Evolutionary conservation across 2,329 filamentous ascomycete species (phyloP).

Genomic region (Rhinocladiella mackenziei): DNA sequence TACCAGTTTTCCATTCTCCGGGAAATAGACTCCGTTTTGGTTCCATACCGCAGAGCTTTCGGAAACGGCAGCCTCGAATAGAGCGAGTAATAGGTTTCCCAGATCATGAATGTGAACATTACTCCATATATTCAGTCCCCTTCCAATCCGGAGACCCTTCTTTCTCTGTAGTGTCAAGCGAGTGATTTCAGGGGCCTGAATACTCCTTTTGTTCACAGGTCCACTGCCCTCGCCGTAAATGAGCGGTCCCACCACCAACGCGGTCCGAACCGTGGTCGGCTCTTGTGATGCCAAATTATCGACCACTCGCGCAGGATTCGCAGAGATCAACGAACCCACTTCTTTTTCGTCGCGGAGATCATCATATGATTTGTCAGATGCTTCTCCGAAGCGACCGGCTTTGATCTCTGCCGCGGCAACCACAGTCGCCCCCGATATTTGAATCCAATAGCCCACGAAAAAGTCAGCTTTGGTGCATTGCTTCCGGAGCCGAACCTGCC

Average conservation of each 20-base stretch:
- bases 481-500: background rate
- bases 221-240: conserved; percentile 54
- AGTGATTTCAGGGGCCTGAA: conserved; percentile 48
- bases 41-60: conserved; percentile 24
- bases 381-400: conserved; percentile 33
- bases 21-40: background rate
- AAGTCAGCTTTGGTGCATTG: background rate
- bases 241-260: conserved; percentile 49
- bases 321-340: conserved; percentile 8
- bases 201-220: conserved; percentile 47
- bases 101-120: conserved; percentile 50
- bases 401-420: conserved; percentile 37
- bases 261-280: conserved; percentile 37
- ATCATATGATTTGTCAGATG: conserved; percentile 34
- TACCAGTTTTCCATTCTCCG: conserved; percentile 29
- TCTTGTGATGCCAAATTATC: conserved; percentile 39
- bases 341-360: conserved; percentile 34
- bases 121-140: conserved; percentile 50
- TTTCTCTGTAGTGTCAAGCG: conserved; percentile 42
- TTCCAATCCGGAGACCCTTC: conserved; percentile 44
- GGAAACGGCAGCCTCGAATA: conserved; percentile 1
- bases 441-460: conserved; percentile 29
- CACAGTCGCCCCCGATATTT: conserved; percentile 40
- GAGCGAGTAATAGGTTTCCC: conserved; percentile 39
- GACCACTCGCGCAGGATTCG: conserved; percentile 31